Conservation (phyloP, 1,284 basidiomycete species). For the Marasmius fiardii region DNA sequence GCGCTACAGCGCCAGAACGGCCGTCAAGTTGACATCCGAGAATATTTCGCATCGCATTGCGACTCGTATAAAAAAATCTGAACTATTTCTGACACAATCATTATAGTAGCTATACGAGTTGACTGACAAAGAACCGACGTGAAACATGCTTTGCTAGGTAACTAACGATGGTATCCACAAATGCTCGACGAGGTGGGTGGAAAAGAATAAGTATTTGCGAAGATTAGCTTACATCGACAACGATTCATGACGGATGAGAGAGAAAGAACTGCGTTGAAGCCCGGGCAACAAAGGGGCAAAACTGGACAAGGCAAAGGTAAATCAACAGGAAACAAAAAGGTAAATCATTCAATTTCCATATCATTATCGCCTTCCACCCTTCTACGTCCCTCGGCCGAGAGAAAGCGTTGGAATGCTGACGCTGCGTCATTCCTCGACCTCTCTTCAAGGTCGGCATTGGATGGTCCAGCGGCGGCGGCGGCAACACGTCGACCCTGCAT, state of each 20-base stretch:
- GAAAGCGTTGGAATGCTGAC: background rate
- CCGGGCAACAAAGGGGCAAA: too few relatives aligned
- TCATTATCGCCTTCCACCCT: background rate
- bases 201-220: background rate
- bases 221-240: background rate
- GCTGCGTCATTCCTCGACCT: background rate
- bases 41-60: too few relatives aligned
- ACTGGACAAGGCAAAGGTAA: too few relatives aligned
- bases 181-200: background rate
- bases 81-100: too few relatives aligned
- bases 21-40: too few relatives aligned
- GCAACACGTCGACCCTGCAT: background rate
- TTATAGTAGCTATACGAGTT: background rate
- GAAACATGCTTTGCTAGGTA: background rate
- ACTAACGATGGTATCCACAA: background rate
- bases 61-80: too few relatives aligned
- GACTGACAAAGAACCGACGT: background rate
- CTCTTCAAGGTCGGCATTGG: background rate
- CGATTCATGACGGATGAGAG: background rate
- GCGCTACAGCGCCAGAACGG: too few relatives aligned
- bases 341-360: background rate
- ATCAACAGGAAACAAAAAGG: too few relatives aligned
- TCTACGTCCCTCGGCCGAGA: background rate
- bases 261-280: background rate
- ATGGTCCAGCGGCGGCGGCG: background rate